Evolutionary conservation across 371 early-diverging fungal species (phyloP).

Genomic region (Mortierella sp.): DNA sequence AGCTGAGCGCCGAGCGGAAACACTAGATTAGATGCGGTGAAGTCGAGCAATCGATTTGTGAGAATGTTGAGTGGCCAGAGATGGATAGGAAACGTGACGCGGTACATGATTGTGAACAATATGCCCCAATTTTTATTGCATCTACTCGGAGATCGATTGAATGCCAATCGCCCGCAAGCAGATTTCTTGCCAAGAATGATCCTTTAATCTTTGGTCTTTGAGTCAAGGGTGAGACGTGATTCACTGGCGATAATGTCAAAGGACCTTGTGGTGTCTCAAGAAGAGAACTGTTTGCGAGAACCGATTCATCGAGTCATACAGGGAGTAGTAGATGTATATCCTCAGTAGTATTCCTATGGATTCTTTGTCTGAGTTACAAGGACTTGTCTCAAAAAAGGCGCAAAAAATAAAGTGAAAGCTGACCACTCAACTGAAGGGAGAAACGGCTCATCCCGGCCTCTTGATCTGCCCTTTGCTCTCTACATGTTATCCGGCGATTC

Average conservation of each 20-base stretch:
- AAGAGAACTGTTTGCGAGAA: too few species aligned
- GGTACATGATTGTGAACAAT: slow-evolving; percentile 22
- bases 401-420: neutral
- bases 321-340: too few species aligned
- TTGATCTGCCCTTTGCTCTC: too few species aligned
- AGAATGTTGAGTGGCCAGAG: slow-evolving; percentile 24
- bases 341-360: too few species aligned
- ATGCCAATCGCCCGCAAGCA: slow-evolving; percentile 19
- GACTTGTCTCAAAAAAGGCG: neutral
- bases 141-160: slow-evolving; percentile 18
- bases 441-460: too few species aligned
- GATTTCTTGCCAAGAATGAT: slow-evolving; percentile 17
- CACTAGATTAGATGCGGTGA: slow-evolving; percentile 14
- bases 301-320: too few species aligned
- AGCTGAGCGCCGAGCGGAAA: slow-evolving; percentile 24
- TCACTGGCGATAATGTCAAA: neutral
- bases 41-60: slow-evolving; percentile 11
- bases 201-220: neutral
- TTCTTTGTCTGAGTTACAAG: too few species aligned
- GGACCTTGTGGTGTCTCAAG: neutral
- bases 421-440: too few species aligned
- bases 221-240: neutral
- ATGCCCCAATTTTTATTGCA: slow-evolving; percentile 16
- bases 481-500: too few species aligned
- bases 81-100: slow-evolving; percentile 24